Conservation (phyloP, 2,329 filamentous ascomycete species). For the Beauveria scarabaeidicola region DNA sequence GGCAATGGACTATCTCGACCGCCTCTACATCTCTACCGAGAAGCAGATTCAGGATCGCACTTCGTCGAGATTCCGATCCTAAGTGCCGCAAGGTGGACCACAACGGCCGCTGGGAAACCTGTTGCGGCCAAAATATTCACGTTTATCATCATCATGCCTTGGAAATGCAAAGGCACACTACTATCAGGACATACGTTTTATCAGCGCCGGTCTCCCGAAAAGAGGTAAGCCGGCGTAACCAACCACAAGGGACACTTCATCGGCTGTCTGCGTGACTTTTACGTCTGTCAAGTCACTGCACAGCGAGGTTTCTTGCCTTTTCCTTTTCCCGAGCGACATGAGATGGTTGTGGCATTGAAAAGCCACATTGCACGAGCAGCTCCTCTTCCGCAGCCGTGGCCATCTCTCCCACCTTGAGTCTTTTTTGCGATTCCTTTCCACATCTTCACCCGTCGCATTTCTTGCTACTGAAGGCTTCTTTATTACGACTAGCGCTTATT, state of each 20-base stretch:
- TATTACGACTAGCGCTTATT: conserved; percentile 5
- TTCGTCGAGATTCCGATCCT: conserved; percentile 28
- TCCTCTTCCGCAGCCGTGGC: background rate
- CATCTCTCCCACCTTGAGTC: background rate
- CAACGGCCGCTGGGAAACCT: background rate
- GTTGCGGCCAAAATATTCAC: background rate
- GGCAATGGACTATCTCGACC: conserved; percentile 75
- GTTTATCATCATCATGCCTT: conserved; percentile 10
- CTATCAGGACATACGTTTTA: conserved; percentile 9
- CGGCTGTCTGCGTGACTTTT: background rate
- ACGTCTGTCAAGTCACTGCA: background rate
- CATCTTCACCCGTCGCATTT: background rate
- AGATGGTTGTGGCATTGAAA: background rate
- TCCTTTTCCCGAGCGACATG: background rate
- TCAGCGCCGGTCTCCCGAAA: background rate
- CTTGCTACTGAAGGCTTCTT: background rate
- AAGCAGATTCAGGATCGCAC: conserved; percentile 64
- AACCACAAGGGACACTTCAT: background rate
- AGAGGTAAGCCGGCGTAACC: conserved; percentile 3
- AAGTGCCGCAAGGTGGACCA: background rate
- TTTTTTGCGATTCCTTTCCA: background rate
- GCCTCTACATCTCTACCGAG: conserved; percentile 75
- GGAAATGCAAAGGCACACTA: background rate
- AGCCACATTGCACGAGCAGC: background rate
- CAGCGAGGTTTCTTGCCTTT: background rate